Conservation (phyloP, 2,329 filamentous ascomycete species). For the Parastagonospora avenae region DNA sequence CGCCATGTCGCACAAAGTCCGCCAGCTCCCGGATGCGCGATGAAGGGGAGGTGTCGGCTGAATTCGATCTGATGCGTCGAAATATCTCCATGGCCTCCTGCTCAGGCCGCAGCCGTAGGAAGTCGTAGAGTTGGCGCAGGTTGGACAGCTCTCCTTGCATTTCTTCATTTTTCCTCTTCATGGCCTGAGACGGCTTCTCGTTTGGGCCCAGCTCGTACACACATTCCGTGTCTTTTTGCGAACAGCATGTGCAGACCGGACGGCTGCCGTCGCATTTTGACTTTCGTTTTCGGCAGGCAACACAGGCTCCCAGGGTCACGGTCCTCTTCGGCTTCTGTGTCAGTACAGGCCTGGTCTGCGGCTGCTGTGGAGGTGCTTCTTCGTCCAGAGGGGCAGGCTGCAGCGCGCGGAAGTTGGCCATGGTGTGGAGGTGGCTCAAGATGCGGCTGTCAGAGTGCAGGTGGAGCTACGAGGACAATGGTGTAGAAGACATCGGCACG, state of each 20-base stretch:
- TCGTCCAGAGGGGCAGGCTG: constrained; percentile 41
- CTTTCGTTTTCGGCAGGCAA: constrained; percentile 41
- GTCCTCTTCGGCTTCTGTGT: constrained; percentile 41
- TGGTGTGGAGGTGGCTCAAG: constrained; percentile 10
- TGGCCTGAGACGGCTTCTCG: constrained; percentile 42
- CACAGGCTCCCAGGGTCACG: constrained; percentile 42
- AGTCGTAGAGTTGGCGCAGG: constrained; percentile 40
- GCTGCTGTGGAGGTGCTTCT: constrained; percentile 25
- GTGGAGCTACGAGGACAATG: constrained; percentile 1
- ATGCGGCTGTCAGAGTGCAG: constrained; percentile 1
- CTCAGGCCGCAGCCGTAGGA: constrained; percentile 34
- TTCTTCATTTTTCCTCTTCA: constrained; percentile 44
- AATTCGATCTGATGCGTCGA: constrained; percentile 28
- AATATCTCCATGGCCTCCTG: constrained; percentile 37
- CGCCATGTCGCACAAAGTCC: constrained; percentile 30
- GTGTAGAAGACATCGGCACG: background rate
- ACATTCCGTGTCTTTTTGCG: constrained; percentile 39
- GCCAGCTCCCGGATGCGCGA: constrained; percentile 35
- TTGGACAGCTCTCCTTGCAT: constrained; percentile 42
- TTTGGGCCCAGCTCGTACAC: constrained; percentile 43
- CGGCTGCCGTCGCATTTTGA: constrained; percentile 43
- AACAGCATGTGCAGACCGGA: constrained; percentile 38
- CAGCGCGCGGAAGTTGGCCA: constrained; percentile 38
- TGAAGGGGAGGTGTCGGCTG: constrained; percentile 20
- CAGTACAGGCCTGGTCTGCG: constrained; percentile 25